These are phyloP conservation scores for Xerocomellus dryophilus DNA, from an alignment of 768 basidiomycete species.

Conservation along the genomic window DNA sequence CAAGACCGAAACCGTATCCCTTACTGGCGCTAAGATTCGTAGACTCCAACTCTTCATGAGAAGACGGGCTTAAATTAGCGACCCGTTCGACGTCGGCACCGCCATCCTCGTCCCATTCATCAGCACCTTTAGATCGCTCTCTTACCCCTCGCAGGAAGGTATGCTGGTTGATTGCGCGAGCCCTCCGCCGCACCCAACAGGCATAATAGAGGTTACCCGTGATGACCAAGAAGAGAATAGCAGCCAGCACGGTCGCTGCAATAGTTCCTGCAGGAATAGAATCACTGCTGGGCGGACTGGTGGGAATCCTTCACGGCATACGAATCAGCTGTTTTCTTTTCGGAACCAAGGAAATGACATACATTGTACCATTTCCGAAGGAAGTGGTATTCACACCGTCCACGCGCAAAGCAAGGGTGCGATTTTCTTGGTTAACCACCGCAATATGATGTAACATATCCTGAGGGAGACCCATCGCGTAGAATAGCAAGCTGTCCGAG, in stretches of 20 bases:
- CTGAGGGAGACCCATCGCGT: slow-evolving; percentile 57
- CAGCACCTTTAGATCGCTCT: background rate
- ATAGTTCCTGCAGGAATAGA: slow-evolving; percentile 54
- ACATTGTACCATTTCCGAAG: slow-evolving; percentile 34
- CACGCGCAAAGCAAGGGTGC: slow-evolving; percentile 46
- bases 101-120: background rate
- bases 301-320: slow-evolving; percentile 14
- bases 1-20: slow-evolving; percentile 35
- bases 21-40: slow-evolving; percentile 31
- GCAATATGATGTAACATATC: slow-evolving; percentile 46
- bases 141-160: background rate
- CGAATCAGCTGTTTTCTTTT: background rate
- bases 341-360: slow-evolving; percentile 16
- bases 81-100: slow-evolving; percentile 11
- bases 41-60: slow-evolving; percentile 26
- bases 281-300: slow-evolving; percentile 12
- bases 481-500: slow-evolving; percentile 57
- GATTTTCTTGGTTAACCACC: slow-evolving; percentile 55
- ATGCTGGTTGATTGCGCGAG: slow-evolving; percentile 26
- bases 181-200: slow-evolving; percentile 47
- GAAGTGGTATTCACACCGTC: slow-evolving; percentile 51
- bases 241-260: slow-evolving; percentile 61
- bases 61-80: slow-evolving; percentile 6
- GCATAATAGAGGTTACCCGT: slow-evolving; percentile 43
- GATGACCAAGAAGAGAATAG: slow-evolving; percentile 49